These are phyloP conservation scores for Calcarisporium arbuscula DNA, from an alignment of 2,329 filamentous ascomycete genomes.

Conservation along the genomic window DNA sequence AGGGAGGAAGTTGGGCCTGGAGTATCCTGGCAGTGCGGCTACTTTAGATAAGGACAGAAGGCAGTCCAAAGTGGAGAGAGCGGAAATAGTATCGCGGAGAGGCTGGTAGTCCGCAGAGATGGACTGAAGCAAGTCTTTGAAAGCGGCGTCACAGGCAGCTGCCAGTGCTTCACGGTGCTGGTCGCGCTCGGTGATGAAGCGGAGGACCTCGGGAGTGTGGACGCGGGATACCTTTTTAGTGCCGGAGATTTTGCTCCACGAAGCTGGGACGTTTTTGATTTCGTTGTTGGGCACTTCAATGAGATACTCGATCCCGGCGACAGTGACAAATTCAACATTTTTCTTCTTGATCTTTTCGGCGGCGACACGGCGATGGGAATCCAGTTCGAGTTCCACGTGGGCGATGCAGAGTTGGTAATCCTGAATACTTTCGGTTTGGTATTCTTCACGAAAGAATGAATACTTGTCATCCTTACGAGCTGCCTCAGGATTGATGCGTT, in stretches of 20 bases:
- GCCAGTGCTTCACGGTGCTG: slow-evolving; percentile 92
- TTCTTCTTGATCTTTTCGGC: slow-evolving; percentile 67
- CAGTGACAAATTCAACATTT: slow-evolving; percentile 69
- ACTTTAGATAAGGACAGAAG: slow-evolving; percentile 80
- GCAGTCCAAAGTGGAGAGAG: slow-evolving; percentile 83
- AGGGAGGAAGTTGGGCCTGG: slow-evolving; percentile 64
- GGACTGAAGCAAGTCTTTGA: slow-evolving; percentile 60
- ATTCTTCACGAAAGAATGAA: slow-evolving; percentile 78
- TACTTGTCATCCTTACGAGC: slow-evolving; percentile 90
- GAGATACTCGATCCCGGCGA: slow-evolving; percentile 87
- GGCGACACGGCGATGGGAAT: slow-evolving; percentile 66
- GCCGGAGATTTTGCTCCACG: slow-evolving; percentile 90
- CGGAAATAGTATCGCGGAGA: slow-evolving; percentile 80
- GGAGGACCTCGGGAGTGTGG: slow-evolving; percentile 85
- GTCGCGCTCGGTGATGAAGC: slow-evolving; percentile 78
- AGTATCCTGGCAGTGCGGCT: slow-evolving; percentile 80
- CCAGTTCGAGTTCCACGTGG: slow-evolving; percentile 83
- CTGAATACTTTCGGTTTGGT: slow-evolving; percentile 83
- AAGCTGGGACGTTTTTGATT: slow-evolving; percentile 83
- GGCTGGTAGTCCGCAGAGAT: slow-evolving; percentile 82
- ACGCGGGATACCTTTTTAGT: slow-evolving; percentile 91
- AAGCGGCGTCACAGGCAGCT: slow-evolving; percentile 84
- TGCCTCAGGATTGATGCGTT: slow-evolving; percentile 78
- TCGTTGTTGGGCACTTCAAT: slow-evolving; percentile 83
- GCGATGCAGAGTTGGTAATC: slow-evolving; percentile 87